These are phyloP conservation scores for Ilyonectria sp. DNA, from an alignment of 2,329 filamentous ascomycete genomes.

Conservation along the genomic window DNA sequence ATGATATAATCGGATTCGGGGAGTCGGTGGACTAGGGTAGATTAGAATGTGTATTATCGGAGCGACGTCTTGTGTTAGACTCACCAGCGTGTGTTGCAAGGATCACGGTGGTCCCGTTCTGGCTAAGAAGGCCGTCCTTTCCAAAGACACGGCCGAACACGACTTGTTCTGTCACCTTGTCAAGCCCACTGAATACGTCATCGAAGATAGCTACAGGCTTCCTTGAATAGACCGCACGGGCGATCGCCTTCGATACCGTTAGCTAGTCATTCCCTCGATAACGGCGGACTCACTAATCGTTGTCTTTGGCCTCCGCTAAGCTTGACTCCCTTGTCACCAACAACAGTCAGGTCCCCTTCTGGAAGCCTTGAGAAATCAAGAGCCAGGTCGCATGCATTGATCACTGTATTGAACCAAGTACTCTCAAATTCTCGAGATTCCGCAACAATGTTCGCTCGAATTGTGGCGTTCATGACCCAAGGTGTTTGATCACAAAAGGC, in stretches of 20 bases:
- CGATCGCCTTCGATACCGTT: slow-evolving; percentile 45
- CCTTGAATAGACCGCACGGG: slow-evolving; percentile 52
- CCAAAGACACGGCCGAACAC: slow-evolving; percentile 59
- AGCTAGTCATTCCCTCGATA: not conserved
- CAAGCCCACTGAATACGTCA: slow-evolving; percentile 58
- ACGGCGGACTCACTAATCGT: slow-evolving; percentile 46
- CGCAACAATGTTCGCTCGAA: slow-evolving; percentile 55
- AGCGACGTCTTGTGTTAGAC: not conserved
- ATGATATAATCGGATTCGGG: slow-evolving; percentile 61
- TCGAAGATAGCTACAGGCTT: slow-evolving; percentile 55
- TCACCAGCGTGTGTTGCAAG: slow-evolving; percentile 54
- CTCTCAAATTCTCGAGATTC: slow-evolving; percentile 49
- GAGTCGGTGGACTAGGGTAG: slow-evolving; percentile 48
- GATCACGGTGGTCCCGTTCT: slow-evolving; percentile 49
- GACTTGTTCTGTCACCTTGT: slow-evolving; percentile 58
- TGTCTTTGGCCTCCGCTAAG: slow-evolving; percentile 56
- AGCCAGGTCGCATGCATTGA: slow-evolving; percentile 53
- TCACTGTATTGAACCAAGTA: slow-evolving; percentile 50
- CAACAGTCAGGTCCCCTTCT: slow-evolving; percentile 43
- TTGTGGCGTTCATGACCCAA: slow-evolving; percentile 53
- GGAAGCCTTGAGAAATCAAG: slow-evolving; percentile 48
- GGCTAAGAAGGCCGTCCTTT: slow-evolving; percentile 52
- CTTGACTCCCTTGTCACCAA: slow-evolving; percentile 53
- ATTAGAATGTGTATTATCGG: not conserved
- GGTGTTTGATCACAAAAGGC: slow-evolving; percentile 52